These are phyloP conservation scores for Paramecium sexaurelia DNA, from an alignment of 73 alveolate species.

Conservation along the genomic window DNA sequence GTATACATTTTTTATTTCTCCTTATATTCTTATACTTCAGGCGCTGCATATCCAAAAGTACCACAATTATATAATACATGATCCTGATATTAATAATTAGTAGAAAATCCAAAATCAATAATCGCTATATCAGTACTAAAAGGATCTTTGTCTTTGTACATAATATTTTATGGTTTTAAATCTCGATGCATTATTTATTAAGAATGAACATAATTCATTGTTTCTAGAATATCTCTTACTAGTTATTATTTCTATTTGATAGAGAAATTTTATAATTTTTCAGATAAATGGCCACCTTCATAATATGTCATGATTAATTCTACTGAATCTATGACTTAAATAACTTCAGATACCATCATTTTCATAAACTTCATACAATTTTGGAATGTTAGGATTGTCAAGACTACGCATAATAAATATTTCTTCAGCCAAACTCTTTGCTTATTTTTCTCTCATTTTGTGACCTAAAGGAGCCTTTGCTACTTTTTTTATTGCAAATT, in stretches of 20 bases:
- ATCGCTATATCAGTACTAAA: background rate
- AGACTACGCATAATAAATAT: constrained; percentile 84
- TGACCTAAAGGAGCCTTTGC: background rate
- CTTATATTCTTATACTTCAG: constrained; percentile 20
- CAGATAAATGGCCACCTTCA: constrained; percentile 15
- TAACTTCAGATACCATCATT: constrained; percentile 74
- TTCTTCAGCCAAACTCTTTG: constrained; percentile 83
- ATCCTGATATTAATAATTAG: background rate
- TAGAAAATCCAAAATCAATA: constrained; percentile 37
- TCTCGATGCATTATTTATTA: constrained; percentile 48
- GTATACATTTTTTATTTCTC: constrained; percentile 49
- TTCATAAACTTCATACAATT: constrained; percentile 80
- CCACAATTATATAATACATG: constrained; percentile 45
- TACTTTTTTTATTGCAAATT: background rate
- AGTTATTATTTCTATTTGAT: background rate
- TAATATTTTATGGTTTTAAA: constrained; percentile 31
- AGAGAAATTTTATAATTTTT: background rate
- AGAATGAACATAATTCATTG: constrained; percentile 32
- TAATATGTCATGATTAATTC: background rate
- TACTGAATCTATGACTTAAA: constrained; percentile 56
- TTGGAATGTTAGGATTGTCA: constrained; percentile 89
- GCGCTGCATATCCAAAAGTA: constrained; percentile 57
- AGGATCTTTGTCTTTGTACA: background rate
- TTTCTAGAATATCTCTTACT: background rate
- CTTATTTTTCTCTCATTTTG: background rate